Conservation (phyloP, 2,329 filamentous ascomycete species). For the Botrytis hyacinthi region DNA sequence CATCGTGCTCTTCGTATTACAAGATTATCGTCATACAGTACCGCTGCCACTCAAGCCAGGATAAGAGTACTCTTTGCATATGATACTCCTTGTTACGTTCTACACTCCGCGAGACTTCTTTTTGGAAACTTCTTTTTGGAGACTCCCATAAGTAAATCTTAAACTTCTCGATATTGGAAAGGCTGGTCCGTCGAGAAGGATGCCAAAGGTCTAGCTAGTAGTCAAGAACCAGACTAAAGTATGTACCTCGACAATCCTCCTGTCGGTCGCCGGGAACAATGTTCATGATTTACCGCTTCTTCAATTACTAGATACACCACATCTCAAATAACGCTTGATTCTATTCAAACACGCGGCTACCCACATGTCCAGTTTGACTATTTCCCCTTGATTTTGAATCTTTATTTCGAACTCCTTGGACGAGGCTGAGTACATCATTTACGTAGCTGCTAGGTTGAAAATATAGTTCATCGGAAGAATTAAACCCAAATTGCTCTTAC, state of each 20-base stretch:
- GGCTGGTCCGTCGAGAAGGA: background rate
- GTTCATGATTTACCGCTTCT: background rate
- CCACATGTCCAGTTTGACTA: constrained; percentile 12
- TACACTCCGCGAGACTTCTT: background rate
- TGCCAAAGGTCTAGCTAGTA: background rate
- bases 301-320: background rate
- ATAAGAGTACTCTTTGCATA: background rate
- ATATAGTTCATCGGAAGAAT: constrained; percentile 4
- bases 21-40: background rate
- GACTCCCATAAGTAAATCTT: background rate
- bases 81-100: background rate
- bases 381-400: background rate
- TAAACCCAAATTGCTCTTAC: background rate
- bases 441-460: background rate
- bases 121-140: background rate
- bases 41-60: background rate
- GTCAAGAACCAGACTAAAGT: background rate
- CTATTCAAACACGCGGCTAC: background rate
- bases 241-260: background rate
- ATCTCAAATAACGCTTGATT: constrained; percentile 8
- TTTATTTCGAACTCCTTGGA: background rate
- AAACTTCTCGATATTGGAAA: background rate
- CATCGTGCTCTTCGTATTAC: constrained; percentile 1
- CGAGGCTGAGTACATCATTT: background rate
- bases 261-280: background rate